Conservation (phyloP, 2,329 filamentous ascomycete species). For the Aspergillus thermomutatus region DNA sequence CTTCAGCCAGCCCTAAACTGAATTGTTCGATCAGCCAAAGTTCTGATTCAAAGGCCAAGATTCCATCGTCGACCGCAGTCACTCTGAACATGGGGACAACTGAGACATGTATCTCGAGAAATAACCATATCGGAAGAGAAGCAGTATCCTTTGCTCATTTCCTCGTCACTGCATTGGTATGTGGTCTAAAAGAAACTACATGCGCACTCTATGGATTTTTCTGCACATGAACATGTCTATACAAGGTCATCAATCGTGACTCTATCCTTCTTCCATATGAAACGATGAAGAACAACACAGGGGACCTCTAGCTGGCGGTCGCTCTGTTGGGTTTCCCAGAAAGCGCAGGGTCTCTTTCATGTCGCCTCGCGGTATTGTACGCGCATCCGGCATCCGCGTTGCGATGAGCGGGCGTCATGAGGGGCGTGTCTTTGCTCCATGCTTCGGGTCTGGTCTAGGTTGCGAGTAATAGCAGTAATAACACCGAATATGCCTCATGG, state of each 20-base stretch:
- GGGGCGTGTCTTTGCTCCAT: too few species aligned
- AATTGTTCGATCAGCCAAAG: too few species aligned
- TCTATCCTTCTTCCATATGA: neutral
- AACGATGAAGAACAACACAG: neutral
- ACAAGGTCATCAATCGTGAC: neutral
- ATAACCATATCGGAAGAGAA: neutral
- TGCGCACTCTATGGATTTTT: neutral
- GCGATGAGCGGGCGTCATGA: neutral
- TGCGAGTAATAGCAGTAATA: neutral
- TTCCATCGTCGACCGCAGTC: too few species aligned
- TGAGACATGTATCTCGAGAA: too few species aligned
- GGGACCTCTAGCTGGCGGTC: neutral
- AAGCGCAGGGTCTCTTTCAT: neutral
- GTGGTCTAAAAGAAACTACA: neutral
- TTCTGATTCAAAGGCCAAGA: too few species aligned
- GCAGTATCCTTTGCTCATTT: neutral
- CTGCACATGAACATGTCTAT: too few species aligned
- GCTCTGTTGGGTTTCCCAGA: neutral
- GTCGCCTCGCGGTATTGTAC: neutral
- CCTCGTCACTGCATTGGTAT: neutral
- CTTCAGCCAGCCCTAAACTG: too few species aligned
- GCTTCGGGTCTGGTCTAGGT: neutral
- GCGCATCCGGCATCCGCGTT: neutral
- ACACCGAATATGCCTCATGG: neutral
- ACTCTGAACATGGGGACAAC: too few species aligned